These are phyloP conservation scores for Aspergillus candidus DNA, from an alignment of 2,329 filamentous ascomycete genomes.

Conservation along the genomic window DNA sequence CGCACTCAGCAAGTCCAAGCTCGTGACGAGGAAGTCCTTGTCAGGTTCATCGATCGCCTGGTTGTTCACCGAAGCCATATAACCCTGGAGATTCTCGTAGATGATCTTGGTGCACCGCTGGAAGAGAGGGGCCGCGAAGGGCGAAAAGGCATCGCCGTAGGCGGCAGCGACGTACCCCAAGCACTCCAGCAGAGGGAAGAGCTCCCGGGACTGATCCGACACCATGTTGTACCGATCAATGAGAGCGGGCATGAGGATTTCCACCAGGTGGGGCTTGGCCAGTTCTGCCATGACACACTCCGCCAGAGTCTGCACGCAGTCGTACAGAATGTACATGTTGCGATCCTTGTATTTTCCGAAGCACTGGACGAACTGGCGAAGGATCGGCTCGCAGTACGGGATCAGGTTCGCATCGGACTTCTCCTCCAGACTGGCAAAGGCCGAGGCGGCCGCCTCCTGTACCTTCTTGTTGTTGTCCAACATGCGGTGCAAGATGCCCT, in stretches of 20 bases:
- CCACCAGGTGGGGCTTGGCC: slow-evolving; percentile 72
- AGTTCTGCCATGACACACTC: slow-evolving; percentile 81
- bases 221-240: slow-evolving; percentile 84
- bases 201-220: slow-evolving; percentile 79
- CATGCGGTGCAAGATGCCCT: slow-evolving; percentile 90
- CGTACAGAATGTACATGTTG: slow-evolving; percentile 98
- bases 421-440: slow-evolving; percentile 93
- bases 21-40: slow-evolving; percentile 95
- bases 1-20: slow-evolving; percentile 84
- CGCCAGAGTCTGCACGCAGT: slow-evolving; percentile 94
- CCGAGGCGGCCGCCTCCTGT: slow-evolving; percentile 90
- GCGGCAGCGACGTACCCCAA: slow-evolving; percentile 89
- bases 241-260: slow-evolving; percentile 85
- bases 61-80: slow-evolving; percentile 63
- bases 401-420: slow-evolving; percentile 75
- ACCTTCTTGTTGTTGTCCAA: slow-evolving; percentile 96
- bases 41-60: slow-evolving; percentile 69
- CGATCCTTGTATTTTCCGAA: slow-evolving; percentile 96
- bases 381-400: slow-evolving; percentile 82
- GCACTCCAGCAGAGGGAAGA: slow-evolving; percentile 94
- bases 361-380: slow-evolving; percentile 85
- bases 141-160: slow-evolving; percentile 72
- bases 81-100: slow-evolving; percentile 81
- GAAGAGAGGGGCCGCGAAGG: slow-evolving; percentile 83
- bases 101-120: slow-evolving; percentile 83